These are phyloP conservation scores for Eutypa lata DNA, from an alignment of 2,329 filamentous ascomycete species.

Conservation along the genomic window DNA sequence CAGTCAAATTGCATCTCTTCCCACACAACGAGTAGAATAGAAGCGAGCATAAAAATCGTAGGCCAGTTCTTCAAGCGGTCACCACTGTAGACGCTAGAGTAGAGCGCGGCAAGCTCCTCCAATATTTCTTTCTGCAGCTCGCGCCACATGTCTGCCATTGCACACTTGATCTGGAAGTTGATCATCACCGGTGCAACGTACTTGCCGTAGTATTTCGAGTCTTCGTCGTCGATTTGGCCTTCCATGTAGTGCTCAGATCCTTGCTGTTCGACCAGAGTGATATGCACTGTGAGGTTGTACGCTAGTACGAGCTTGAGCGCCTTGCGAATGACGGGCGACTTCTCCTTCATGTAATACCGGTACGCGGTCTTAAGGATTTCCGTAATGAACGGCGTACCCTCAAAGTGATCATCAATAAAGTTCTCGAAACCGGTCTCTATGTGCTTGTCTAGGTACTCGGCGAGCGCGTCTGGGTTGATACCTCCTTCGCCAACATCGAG, in stretches of 20 bases:
- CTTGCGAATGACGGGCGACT: constrained; percentile 87
- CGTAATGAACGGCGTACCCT: constrained; percentile 90
- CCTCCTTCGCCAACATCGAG: constrained; percentile 88
- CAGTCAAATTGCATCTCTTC: constrained; percentile 99
- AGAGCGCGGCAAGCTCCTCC: constrained; percentile 86
- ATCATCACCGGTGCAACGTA: constrained; percentile 96
- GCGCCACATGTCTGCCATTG: constrained; percentile 96
- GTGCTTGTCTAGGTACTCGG: constrained; percentile 92
- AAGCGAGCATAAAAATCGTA: constrained; percentile 95
- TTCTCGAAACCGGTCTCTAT: constrained; percentile 88
- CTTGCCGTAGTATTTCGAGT: constrained; percentile 85
- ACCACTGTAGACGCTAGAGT: constrained; percentile 96
- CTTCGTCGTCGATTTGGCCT: constrained; percentile 81
- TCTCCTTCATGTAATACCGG: constrained; percentile 86
- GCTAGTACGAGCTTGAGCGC: constrained; percentile 91
- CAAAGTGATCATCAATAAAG: constrained; percentile 94
- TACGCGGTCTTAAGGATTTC: constrained; percentile 96
- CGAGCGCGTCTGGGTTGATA: constrained; percentile 74
- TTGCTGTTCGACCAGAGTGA: constrained; percentile 89
- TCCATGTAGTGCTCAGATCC: constrained; percentile 74
- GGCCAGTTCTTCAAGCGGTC: constrained; percentile 99
- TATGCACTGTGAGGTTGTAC: constrained; percentile 92
- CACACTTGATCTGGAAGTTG: constrained; percentile 99
- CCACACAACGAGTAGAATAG: constrained; percentile 90
- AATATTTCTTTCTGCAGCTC: constrained; percentile 94